These are phyloP conservation scores for Friedmanniomyces simplex DNA, from an alignment of 495 filamentous ascomycete species.

Conservation along the genomic window DNA sequence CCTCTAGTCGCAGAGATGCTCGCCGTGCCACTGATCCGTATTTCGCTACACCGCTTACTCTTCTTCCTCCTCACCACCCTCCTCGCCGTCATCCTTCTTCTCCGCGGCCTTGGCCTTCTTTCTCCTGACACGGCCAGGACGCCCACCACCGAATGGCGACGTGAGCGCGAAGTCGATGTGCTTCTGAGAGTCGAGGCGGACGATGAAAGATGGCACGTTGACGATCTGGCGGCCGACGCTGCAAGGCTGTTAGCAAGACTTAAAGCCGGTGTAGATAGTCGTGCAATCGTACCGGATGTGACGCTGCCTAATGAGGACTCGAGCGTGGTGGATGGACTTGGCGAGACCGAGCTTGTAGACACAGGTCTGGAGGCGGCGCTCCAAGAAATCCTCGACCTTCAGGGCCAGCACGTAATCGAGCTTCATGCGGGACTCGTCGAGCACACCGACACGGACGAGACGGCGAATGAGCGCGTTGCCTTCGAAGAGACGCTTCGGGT, in stretches of 20 bases:
- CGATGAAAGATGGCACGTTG: constrained; percentile 97
- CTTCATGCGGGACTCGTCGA: constrained; percentile 99
- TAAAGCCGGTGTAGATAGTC: background rate
- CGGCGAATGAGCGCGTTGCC: constrained; percentile 99
- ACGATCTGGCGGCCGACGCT: constrained; percentile 99
- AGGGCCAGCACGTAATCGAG: constrained; percentile 99
- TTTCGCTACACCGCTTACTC: background rate
- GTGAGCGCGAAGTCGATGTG: constrained; percentile 98
- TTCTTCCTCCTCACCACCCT: constrained; percentile 87
- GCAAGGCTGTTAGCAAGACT: background rate
- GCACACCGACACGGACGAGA: constrained; percentile 98
- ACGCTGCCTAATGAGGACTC: constrained; percentile 96
- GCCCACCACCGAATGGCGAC: constrained; percentile 95
- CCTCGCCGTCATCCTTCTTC: constrained; percentile 73
- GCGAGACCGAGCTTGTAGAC: constrained; percentile 99
- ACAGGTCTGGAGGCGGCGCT: constrained; percentile 97
- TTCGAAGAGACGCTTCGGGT: constrained; percentile 99
- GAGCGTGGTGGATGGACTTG: constrained; percentile 99
- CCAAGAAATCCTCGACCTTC: constrained; percentile 96
- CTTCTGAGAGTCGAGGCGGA: constrained; percentile 99
- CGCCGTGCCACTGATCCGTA: background rate
- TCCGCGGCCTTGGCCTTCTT: constrained; percentile 98
- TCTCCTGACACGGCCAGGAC: constrained; percentile 89
- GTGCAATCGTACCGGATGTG: constrained; percentile 66
- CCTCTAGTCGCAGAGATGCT: too few species aligned